Evolutionary conservation across 2,329 filamentous ascomycete species (phyloP).

Genomic region (Furcasterigmium furcatum): DNA sequence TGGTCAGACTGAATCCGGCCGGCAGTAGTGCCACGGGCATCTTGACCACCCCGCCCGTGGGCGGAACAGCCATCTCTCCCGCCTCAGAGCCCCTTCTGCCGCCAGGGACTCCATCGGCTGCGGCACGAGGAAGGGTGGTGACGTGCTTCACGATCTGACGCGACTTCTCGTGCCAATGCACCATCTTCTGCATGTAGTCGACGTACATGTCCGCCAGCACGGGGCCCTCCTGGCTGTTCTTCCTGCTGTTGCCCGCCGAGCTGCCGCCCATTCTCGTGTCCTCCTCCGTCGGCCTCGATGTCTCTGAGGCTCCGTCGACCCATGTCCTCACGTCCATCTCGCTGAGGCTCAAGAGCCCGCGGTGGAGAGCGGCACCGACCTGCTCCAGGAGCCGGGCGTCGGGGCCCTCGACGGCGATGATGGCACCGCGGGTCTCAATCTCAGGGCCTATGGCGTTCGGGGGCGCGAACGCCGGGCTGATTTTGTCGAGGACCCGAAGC

Average conservation of each 20-base stretch:
- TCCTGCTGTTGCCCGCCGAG: conserved; percentile 9
- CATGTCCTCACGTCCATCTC: conserved; percentile 41
- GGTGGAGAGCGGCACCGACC: conserved; percentile 63
- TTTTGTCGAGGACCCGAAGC: conserved; percentile 70
- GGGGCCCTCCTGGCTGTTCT: conserved; percentile 14
- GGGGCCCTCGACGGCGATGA: conserved; percentile 81
- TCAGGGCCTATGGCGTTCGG: conserved; percentile 21
- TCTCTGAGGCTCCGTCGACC: conserved; percentile 26
- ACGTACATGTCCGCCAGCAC: conserved; percentile 36
- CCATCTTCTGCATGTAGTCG: conserved; percentile 65
- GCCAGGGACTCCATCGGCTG: neutral
- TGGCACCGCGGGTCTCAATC: conserved; percentile 61
- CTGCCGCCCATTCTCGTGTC: conserved; percentile 8
- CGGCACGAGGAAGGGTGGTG: conserved; percentile 20
- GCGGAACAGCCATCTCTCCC: conserved; percentile 8
- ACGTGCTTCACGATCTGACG: conserved; percentile 61
- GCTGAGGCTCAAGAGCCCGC: conserved; percentile 49
- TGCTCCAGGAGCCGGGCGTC: conserved; percentile 46
- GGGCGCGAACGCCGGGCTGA: conserved; percentile 63
- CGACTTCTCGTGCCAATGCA: conserved; percentile 73
- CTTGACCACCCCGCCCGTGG: conserved; percentile 10
- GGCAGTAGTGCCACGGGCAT: conserved; percentile 74
- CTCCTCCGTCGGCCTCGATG: conserved; percentile 9
- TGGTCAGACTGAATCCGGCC: conserved; percentile 74
- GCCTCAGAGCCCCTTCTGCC: conserved; percentile 4